phyloP scores from a whole-genome alignment of 352 stramenopile species.

The Globisporangium paddicum region DNA sequence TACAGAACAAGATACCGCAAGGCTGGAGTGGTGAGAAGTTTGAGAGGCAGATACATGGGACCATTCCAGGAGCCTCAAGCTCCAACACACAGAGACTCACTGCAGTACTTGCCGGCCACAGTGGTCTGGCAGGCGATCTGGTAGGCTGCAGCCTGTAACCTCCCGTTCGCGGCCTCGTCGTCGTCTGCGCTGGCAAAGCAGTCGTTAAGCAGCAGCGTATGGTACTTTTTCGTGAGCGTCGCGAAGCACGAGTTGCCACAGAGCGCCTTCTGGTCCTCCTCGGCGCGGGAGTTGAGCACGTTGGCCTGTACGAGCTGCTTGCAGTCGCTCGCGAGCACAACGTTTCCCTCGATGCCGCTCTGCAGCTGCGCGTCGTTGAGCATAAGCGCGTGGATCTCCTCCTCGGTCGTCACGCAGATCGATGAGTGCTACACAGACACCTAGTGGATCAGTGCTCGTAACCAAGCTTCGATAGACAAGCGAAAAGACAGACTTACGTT shows the following conservation, averaged over 20 bases:
- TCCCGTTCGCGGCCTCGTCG: conserved; percentile 50
- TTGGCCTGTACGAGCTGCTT: conserved; percentile 53
- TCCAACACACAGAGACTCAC: conserved; percentile 42
- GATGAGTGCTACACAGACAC: conserved; percentile 20
- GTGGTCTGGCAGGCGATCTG: conserved; percentile 69
- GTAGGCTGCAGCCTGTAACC: conserved; percentile 56
- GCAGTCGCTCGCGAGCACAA: conserved; percentile 47
- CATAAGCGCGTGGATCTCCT: conserved; percentile 42
- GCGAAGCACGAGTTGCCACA: conserved; percentile 64
- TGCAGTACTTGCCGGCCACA: conserved; percentile 57
- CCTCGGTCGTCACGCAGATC: conserved; percentile 40
- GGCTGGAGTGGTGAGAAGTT: not conserved
- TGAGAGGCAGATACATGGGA: not conserved
- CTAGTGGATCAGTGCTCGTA: too few relatives aligned
- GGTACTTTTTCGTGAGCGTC: conserved; percentile 57
- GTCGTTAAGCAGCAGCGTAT: conserved; percentile 53
- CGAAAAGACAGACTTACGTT: conserved; percentile 21
- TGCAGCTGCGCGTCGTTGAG: conserved; percentile 52
- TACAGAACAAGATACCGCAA: conserved; percentile 10
- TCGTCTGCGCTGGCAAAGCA: conserved; percentile 53
- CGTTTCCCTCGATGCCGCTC: conserved; percentile 59
- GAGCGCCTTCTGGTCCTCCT: conserved; percentile 53
- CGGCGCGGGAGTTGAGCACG: conserved; percentile 40
- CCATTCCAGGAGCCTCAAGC: not conserved
- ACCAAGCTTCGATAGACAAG: too few relatives aligned